Conservation (phyloP, 139 green algal species). For the Haematococcus lacustris region DNA sequence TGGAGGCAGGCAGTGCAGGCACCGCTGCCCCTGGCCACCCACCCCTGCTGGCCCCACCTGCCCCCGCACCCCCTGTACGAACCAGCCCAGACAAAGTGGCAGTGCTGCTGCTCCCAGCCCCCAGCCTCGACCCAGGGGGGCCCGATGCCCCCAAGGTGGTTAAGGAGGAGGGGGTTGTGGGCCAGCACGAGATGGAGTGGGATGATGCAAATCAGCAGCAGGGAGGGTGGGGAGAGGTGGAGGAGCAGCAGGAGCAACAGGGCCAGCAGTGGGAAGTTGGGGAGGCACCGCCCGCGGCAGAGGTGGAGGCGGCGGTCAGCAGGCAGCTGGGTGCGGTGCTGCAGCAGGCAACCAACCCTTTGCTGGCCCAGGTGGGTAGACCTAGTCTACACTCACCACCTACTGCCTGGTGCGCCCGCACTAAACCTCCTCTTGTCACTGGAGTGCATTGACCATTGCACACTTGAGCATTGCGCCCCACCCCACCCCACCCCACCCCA, state of each 20-base stretch:
- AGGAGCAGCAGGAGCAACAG: not conserved
- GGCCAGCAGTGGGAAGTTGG: not conserved
- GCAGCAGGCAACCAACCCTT: not conserved
- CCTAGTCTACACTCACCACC: not conserved
- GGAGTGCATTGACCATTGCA: too few relatives aligned
- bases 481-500: too few relatives aligned
- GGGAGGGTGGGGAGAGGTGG: not conserved
- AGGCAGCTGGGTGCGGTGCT: not conserved
- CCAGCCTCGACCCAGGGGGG: not conserved
- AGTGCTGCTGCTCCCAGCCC: not conserved
- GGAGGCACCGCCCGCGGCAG: not conserved
- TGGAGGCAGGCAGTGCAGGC: slow-evolving; percentile 38
- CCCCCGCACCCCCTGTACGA: not conserved
- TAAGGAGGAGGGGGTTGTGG: not conserved
- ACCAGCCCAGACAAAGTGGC: too few relatives aligned
- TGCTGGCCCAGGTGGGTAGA: not conserved
- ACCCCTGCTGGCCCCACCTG: not conserved
- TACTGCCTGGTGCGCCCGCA: too few relatives aligned
- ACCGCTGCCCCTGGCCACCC: not conserved
- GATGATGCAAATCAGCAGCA: not conserved
- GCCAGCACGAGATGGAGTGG: not conserved
- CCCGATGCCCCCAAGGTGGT: not conserved
- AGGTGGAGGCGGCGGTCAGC: not conserved
- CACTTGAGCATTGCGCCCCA: too few relatives aligned
- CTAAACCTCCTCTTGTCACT: too few relatives aligned